Conservation (phyloP, 768 basidiomycete species). For the Dentipellis fragilis region DNA sequence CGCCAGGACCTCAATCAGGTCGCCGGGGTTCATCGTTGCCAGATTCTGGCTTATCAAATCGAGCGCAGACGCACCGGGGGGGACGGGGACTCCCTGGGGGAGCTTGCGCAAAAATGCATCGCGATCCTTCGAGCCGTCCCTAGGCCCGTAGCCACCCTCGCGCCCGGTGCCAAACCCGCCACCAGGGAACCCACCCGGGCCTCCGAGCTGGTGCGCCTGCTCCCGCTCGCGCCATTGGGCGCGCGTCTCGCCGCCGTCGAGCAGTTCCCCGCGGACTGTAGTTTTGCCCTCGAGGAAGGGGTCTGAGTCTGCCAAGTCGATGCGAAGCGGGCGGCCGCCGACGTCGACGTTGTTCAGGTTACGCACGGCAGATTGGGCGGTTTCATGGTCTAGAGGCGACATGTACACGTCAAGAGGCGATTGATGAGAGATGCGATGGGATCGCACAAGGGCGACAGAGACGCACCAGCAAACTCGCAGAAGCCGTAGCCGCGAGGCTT, state of each 20-base stretch:
- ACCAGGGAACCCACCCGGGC: slow-evolving; percentile 4
- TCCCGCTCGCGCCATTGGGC: slow-evolving; percentile 47
- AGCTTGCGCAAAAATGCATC: slow-evolving; percentile 49
- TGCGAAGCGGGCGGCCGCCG: slow-evolving; percentile 84
- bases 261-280: slow-evolving; percentile 71
- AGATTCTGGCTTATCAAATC: slow-evolving; percentile 83
- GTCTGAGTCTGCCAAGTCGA: slow-evolving; percentile 90
- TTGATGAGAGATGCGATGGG: neutral
- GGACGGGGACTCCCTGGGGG: slow-evolving; percentile 68
- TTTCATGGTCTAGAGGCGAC: slow-evolving; percentile 73
- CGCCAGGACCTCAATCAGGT: slow-evolving; percentile 88
- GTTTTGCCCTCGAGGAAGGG: slow-evolving; percentile 89
- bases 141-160: neutral
- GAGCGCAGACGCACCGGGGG: slow-evolving; percentile 58
- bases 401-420: neutral
- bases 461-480: slow-evolving; percentile 80
- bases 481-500: slow-evolving; percentile 93
- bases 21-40: slow-evolving; percentile 71
- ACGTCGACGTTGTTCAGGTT: slow-evolving; percentile 92
- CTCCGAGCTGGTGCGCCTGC: neutral
- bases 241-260: slow-evolving; percentile 57
- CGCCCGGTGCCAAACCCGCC: neutral
- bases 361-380: slow-evolving; percentile 88
- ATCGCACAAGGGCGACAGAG: neutral
- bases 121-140: slow-evolving; percentile 26